Base-by-base conservation (phyloP, 2,329 filamentous ascomycete species). In the Monilinia fructigena region DNA sequence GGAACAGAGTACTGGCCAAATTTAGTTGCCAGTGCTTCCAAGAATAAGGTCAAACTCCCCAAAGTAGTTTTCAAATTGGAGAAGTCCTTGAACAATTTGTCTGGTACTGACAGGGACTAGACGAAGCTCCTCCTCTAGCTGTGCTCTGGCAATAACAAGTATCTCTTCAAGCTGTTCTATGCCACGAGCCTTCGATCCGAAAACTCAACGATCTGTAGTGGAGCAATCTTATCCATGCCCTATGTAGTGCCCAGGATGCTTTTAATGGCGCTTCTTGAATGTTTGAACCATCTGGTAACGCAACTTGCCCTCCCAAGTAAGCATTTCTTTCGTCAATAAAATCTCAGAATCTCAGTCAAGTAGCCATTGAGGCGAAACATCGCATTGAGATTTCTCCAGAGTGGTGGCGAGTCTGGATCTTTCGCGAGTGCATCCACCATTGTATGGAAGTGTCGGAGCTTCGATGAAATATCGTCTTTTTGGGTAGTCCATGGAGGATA, bases 151-250 rank as follows among this genome's bases (percentile, higher is more conserved):
- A 20, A 67, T 47, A 5, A 45, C 23, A 3, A 68, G 35, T 28
- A 68, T 66, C 4, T 63, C 18, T n/a, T 63, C 23, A 1, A 69
- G 23, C 28, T 66, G 56, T n/a, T 35, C 12, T 14, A 62, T 11
- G 5, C 69, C 69, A 48, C 42, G 23, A 45, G 18, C 1, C 4
- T 45, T 14, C 11, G 14, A 16, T 52, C 54, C 68, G n/a, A 16
- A 63, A 26, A 16, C 40, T 55, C 5, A 71, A 55, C 20, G 66
- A 67, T 5, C 68, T 67, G 45, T 69, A 67, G 40, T 72, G 68
- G 16, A 72, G 53, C 23, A 64, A 59, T 16, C 66, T 67, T 47
- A 70, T 66, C 61, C 61, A 71, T 31, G 65, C 66, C 42, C 68
- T 54, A 54, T 70, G 68, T 28, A 72, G 55, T 14, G 58, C 53